These are phyloP conservation scores for Calocera cornea DNA, from an alignment of 768 basidiomycete species.

Conservation along the genomic window DNA sequence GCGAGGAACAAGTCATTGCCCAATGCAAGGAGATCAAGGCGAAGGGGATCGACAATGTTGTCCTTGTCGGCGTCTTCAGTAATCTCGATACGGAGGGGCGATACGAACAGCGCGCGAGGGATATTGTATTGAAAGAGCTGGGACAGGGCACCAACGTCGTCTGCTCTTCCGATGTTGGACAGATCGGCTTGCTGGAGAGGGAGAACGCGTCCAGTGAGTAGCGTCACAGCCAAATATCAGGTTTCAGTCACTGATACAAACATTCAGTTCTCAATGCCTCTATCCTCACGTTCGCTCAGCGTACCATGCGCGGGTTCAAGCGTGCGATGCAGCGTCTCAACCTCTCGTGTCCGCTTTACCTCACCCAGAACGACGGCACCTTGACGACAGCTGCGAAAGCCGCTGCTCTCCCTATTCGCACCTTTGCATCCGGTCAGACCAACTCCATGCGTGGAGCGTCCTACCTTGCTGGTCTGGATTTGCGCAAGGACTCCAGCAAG, in stretches of 20 bases:
- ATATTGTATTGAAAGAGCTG: conserved; percentile 31
- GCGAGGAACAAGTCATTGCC: conserved; percentile 33
- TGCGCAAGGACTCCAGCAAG: neutral
- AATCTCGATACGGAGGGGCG: conserved; percentile 33
- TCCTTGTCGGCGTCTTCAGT: conserved; percentile 37
- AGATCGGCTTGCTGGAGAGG: conserved; percentile 15
- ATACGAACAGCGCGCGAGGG: conserved; percentile 38
- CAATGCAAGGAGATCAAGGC: conserved; percentile 31
- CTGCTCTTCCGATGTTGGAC: conserved; percentile 32
- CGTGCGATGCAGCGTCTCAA: conserved; percentile 12
- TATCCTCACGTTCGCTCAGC: conserved; percentile 17
- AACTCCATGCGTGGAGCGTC: conserved; percentile 24
- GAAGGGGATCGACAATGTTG: conserved; percentile 25
- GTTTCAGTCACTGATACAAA: too few species aligned
- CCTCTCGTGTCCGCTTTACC: conserved; percentile 17
- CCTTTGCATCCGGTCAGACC: conserved; percentile 22
- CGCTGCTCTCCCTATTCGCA: conserved; percentile 20
- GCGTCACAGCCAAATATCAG: too few species aligned
- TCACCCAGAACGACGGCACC: conserved; percentile 23
- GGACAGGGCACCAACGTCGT: conserved; percentile 33
- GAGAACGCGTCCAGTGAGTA: conserved; percentile 17
- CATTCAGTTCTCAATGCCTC: conserved; percentile 22
- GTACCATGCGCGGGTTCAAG: conserved; percentile 17
- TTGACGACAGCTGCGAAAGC: conserved; percentile 17
- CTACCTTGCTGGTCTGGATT: conserved; percentile 16